Conservation (phyloP, 768 basidiomycete genomes). For the Xerocomus brunneocitrinus region DNA sequence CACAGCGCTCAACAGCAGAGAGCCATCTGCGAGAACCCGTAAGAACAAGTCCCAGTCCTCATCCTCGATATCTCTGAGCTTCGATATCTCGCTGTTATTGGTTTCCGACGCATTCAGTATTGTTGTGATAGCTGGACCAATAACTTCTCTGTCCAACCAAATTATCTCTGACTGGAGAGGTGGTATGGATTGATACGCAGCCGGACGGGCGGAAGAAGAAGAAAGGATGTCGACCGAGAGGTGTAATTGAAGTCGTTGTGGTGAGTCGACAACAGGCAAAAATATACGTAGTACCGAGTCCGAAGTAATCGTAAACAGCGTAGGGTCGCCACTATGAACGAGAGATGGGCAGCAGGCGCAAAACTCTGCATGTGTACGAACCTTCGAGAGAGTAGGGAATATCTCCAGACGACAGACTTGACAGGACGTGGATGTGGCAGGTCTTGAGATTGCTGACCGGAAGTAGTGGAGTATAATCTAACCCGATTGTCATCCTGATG, state of each 20-base stretch:
- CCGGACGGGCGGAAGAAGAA: conserved; percentile 48
- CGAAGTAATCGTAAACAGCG: conserved; percentile 79
- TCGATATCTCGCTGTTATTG: conserved; percentile 25
- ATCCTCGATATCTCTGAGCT: conserved; percentile 58
- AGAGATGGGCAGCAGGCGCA: conserved; percentile 3
- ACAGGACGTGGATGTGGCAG: conserved; percentile 75
- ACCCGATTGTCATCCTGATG: conserved; percentile 53
- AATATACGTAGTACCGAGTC: conserved; percentile 83
- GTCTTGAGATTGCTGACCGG: conserved; percentile 61
- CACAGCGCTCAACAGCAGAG: conserved; percentile 67
- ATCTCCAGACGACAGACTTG: conserved; percentile 66
- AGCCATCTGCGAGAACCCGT: conserved; percentile 66
- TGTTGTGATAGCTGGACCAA: conserved; percentile 45
- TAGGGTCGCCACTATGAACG: conserved; percentile 58
- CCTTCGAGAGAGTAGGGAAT: conserved; percentile 63
- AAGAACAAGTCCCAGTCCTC: conserved; percentile 80
- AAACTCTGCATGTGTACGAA: conserved; percentile 30
- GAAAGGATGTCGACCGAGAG: conserved; percentile 68
- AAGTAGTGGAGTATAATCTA: conserved; percentile 67
- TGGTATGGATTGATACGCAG: conserved; percentile 25
- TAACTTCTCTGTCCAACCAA: conserved; percentile 62
- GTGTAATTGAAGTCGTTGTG: conserved; percentile 80
- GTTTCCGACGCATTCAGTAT: conserved; percentile 34
- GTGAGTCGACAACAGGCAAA: conserved; percentile 82
- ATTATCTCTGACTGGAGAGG: conserved; percentile 50